phyloP scores from a whole-genome alignment of 768 basidiomycete genomes.

The Kwoniella sp. region DNA sequence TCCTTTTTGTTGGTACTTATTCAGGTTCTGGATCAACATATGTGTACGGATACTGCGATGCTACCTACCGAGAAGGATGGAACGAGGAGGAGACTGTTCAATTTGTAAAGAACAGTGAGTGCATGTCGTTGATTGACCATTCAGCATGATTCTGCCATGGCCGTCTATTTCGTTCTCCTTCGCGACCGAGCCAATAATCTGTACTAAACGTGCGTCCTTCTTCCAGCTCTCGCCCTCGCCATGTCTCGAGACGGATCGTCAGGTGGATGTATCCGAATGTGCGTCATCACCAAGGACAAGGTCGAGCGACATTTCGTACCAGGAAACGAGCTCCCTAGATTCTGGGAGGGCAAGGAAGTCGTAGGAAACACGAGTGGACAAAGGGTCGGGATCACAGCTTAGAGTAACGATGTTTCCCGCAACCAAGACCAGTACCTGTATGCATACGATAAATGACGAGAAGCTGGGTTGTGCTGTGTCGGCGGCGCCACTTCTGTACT shows the following conservation, averaged over 20 bases:
- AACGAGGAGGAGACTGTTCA: constrained; percentile 82
- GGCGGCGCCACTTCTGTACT: no score
- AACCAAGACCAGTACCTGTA: constrained; percentile 1
- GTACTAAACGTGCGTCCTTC: background rate
- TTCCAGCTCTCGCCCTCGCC: constrained; percentile 81
- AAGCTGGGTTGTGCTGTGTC: background rate
- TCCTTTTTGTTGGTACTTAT: background rate
- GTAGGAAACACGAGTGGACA: constrained; percentile 32
- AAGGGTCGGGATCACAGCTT: constrained; percentile 25
- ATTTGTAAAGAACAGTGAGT: constrained; percentile 94
- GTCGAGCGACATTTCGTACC: constrained; percentile 92
- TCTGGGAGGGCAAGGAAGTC: constrained; percentile 53
- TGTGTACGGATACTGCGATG: constrained; percentile 98
- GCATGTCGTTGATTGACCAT: no score
- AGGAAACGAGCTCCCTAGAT: constrained; percentile 75
- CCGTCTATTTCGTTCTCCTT: background rate
- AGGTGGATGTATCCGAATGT: constrained; percentile 96
- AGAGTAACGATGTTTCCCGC: background rate
- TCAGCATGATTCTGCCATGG: background rate
- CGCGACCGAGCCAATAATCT: background rate
- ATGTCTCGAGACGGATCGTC: constrained; percentile 99
- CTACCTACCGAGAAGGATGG: constrained; percentile 95
- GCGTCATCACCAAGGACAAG: constrained; percentile 87
- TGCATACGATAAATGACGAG: constrained; percentile 5
- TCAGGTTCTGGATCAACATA: constrained; percentile 93